Conservation (phyloP, 1,284 basidiomycete genomes). For the Ceratobasidium sp. region DNA sequence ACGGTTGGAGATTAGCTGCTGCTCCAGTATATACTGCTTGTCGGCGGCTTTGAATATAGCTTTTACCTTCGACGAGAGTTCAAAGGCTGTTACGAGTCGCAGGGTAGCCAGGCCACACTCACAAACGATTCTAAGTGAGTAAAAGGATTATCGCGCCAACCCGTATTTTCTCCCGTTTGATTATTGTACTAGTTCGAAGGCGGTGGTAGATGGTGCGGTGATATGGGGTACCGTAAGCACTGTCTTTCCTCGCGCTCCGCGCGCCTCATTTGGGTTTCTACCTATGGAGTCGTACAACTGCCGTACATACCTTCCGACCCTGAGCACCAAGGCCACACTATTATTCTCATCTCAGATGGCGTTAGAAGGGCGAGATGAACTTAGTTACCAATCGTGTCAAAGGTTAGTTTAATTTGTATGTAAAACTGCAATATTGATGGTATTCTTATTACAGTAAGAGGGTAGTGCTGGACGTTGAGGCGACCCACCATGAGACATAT, state of each 20-base stretch:
- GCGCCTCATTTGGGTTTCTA: slow-evolving; percentile 25
- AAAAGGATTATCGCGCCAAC: too few species aligned
- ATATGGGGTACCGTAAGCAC: slow-evolving; percentile 37
- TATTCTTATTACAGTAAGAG: too few species aligned
- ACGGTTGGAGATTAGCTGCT: background rate
- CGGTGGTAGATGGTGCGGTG: slow-evolving; percentile 42
- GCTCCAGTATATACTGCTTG: slow-evolving; percentile 39
- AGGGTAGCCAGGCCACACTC: slow-evolving; percentile 18
- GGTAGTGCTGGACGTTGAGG: too few species aligned
- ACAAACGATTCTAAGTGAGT: slow-evolving; percentile 42
- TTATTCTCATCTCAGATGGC: too few species aligned
- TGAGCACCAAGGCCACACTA: slow-evolving; percentile 1
- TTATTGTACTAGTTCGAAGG: slow-evolving; percentile 31
- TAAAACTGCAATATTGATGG: too few species aligned
- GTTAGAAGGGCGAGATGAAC: too few species aligned
- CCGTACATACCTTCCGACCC: background rate
- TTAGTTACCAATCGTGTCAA: too few species aligned
- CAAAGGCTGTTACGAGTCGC: background rate
- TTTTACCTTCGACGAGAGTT: slow-evolving; percentile 36
- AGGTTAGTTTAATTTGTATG: too few species aligned
- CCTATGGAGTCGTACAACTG: background rate
- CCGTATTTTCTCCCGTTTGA: too few species aligned
- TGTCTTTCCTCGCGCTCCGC: slow-evolving; percentile 33
- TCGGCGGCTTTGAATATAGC: slow-evolving; percentile 43
- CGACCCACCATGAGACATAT: too few species aligned